Base-by-base conservation (phyloP, 495 filamentous ascomycete genomes). In the Annulohypoxylon nitens region DNA sequence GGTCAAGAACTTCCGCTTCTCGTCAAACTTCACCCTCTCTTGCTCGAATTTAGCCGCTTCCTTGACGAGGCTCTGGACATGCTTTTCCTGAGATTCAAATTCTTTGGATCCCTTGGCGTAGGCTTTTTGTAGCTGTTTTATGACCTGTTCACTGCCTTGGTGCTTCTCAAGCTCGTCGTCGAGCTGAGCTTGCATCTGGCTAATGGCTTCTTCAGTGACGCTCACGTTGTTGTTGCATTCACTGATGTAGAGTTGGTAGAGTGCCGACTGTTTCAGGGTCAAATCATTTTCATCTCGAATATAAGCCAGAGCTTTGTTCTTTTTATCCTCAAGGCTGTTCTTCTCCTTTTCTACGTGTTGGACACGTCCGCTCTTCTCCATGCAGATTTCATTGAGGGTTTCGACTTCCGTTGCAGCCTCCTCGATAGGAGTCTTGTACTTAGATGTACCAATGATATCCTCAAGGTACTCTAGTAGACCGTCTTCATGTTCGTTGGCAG, bases 341-440 rank as follows among this genome's bases (percentile, higher is more conserved):
- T 93, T 97, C 83, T 99, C 96, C 79, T 98, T 99, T 82, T 99
- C 96, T 2, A 99, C 96, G 78, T 97, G 95, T 82, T 97, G 93
- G 5, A 99, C 97, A 53, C 97, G 91, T 51, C 89, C 90, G 73
- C 91, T 96, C 85, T 98, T 99, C 79, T 98, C 96, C 58, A 92
- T 84, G 78, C 96, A 99, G 9, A 97, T 89, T 71, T 98, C 96
- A 75, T 99, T 98, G 47, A 98, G 86, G 3, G 90, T 90, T 76
- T 99, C 96, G 2, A 95, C 92, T 79, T 98, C 92, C 5, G 91
- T 81, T 0, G 94, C 95, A 3, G 93, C 89, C 82, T 98, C 97
- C 75, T 98, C 95, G 75, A 99, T 99, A 0, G 96, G 94, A 4
- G 91, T 88, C 81, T 99, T 99, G 83, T 98, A 99, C 77, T 97